Conservation (phyloP, 768 basidiomycete genomes). For the Antrodiella citrinella region DNA sequence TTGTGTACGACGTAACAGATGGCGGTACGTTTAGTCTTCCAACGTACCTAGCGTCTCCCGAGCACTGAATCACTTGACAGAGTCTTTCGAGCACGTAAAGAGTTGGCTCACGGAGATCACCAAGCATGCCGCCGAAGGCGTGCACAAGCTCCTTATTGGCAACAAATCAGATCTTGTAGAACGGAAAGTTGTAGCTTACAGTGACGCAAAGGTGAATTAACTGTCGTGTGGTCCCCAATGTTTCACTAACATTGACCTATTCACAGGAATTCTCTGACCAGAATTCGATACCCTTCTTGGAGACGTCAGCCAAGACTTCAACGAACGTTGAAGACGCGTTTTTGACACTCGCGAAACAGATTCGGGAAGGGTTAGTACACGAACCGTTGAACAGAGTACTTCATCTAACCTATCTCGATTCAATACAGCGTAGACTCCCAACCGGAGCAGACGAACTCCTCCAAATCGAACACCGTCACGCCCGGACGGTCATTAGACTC, state of each 20-base stretch:
- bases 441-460: conserved; percentile 6
- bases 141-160: conserved; percentile 96
- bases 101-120: conserved; percentile 93
- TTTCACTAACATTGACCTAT: neutral
- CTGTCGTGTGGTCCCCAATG: conserved; percentile 4
- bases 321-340: conserved; percentile 99
- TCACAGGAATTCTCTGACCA: conserved; percentile 88
- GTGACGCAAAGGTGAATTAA: conserved; percentile 63
- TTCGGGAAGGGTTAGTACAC: conserved; percentile 68
- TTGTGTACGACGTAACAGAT: conserved; percentile 98
- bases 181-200: conserved; percentile 93
- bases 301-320: conserved; percentile 96
- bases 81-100: conserved; percentile 93
- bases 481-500: conserved; percentile 9
- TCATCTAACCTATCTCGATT: neutral
- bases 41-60: neutral
- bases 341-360: conserved; percentile 95
- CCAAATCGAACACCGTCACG: conserved; percentile 8
- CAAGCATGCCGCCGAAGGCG: conserved; percentile 94
- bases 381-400: too few relatives aligned
- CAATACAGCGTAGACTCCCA: conserved; percentile 8
- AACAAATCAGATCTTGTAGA: conserved; percentile 98
- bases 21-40: conserved; percentile 44
- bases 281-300: conserved; percentile 86
- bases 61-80: conserved; percentile 33